Evolutionary conservation across 495 filamentous ascomycete genomes (phyloP), one percentile per base, ranked within the genome.

Genomic region (Podospora tetraspora): DNA sequence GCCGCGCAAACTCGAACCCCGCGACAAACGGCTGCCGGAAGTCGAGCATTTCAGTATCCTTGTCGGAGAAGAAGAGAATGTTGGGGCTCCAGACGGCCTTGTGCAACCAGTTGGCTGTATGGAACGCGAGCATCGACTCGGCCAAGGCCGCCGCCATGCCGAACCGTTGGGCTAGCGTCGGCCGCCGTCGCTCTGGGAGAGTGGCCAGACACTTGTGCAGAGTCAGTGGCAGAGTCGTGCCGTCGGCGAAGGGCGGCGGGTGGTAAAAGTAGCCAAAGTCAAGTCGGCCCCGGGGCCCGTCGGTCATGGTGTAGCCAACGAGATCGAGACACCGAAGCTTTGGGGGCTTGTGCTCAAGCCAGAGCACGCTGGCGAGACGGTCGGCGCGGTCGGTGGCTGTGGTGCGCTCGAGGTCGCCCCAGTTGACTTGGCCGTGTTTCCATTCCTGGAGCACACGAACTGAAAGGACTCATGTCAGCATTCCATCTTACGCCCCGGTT

Each of bases 271-370:
- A 59, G 57, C 57, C 21, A 16, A 59, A 59, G 57, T 59, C 57
- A 16, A 59, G 57, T 19, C 57, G 57, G 22, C 24, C 24, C n/a
- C 8, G n/a, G 1, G 57, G 57, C 13, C 57, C 57, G 57, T 59
- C 57, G 22, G 57, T 19, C 11, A 59, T 59, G 57, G 22, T 23
- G 57, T 59, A 59, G 57, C 22, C 22, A 3, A 59, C 24, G 22
- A 59, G 57, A 25, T 59, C 57, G 57, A 59, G 57, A 25, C 57
- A 59, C 7, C 57, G 57, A 19, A 59, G 57, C 57, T 59, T 59
- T 1, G 57, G 21, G 5, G 57, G 57, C 13, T 59, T 59, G 22
- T 59, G 22, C 22, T 59, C 57, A 25, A 59, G 22, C 6, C 21
- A 9, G 22, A 59, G 57, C 10, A 23, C 22, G 22, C 57, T 59